Evolutionary conservation across 805 yeast species (phyloP).

Genomic region (Yarrowia keelungensis): DNA sequence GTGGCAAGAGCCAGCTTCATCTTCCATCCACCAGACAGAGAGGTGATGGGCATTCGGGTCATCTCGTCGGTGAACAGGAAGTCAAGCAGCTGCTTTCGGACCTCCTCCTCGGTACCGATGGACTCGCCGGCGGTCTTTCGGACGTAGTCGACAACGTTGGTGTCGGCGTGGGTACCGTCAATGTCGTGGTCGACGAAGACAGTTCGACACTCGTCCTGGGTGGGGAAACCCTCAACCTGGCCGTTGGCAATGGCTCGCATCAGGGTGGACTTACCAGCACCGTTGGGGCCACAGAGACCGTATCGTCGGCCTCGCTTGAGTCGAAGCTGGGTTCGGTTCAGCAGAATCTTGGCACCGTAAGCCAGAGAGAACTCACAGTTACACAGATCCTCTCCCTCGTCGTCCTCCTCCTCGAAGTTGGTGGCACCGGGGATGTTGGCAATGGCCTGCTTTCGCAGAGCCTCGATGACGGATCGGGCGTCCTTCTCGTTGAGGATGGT

Average conservation of each 20-base stretch:
- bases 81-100: conserved; percentile 78
- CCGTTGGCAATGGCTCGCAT: conserved; percentile 98
- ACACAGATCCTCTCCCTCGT: conserved; percentile 99
- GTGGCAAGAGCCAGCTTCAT: conserved; percentile 99
- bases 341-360: conserved; percentile 99
- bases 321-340: conserved; percentile 99
- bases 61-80: conserved; percentile 94
- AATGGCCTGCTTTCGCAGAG: conserved; percentile 93
- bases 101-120: conserved; percentile 75
- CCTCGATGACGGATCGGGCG: conserved; percentile 89
- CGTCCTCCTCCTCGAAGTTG: conserved; percentile 87
- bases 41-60: conserved; percentile 91
- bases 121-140: conserved; percentile 79
- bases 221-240: conserved; percentile 99
- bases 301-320: conserved; percentile 95
- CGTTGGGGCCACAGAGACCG: conserved; percentile 99
- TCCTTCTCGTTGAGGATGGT: conserved; percentile 92
- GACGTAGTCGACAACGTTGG: conserved; percentile 92
- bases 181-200: conserved; percentile 99
- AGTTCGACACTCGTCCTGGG: conserved; percentile 98
- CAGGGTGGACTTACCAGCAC: conserved; percentile 99
- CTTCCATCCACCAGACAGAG: conserved; percentile 99
- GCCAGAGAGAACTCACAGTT: conserved; percentile 99
- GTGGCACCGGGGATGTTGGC: conserved; percentile 98
- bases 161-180: conserved; percentile 97